Base-by-base conservation (phyloP, 108 stramenopile genomes). In the Skeletonema marinoi region DNA sequence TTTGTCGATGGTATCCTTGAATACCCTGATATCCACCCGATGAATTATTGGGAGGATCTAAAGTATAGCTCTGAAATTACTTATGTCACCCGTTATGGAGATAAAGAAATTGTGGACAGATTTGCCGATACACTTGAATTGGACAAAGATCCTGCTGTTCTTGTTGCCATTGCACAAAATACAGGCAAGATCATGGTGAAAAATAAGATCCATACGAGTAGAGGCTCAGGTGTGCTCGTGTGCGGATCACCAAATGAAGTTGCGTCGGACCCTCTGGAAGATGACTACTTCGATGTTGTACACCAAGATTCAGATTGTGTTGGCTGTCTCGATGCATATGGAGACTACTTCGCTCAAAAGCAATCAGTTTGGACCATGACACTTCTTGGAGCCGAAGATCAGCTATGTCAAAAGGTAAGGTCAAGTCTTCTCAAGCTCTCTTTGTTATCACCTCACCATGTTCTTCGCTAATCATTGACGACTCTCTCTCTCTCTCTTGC, bases 201-300 rank as follows among this genome's bases (percentile, higher is more conserved):
- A 21, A 84, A 79, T 65, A 35, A 50, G 12, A 39, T 81, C 3
- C 9, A 70, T 14, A 71, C 39, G 10, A 81, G 70, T 65, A 38
- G 80, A 16, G 74, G 48, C 5, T 73, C 61, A 13, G 70, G 60
- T 3, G 74, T 70, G 38, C 58, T 82, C 2, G 83, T 85, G 33
- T 89, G 88, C 59, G 88, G 88, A 3, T 74, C 72, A 35, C 88
- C 86, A 4, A 77, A 83, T 44, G 88, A 89, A 71, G 84, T 87
- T 13, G 78, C 71, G 9, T 65, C 74, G 12, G 78, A 85, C 31
- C 81, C 84, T 39, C n/a, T 31, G 1, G 60, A 81, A 14, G 87
- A 82, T 60, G 81, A 80, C 60, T 70, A 67, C 58, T 82, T 83
- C 35, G 82, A 78, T 58, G 70, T 70, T 1, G 42, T 74, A 1